Base-by-base conservation (phyloP, 768 basidiomycete genomes). In the Kwoniella sp. region DNA sequence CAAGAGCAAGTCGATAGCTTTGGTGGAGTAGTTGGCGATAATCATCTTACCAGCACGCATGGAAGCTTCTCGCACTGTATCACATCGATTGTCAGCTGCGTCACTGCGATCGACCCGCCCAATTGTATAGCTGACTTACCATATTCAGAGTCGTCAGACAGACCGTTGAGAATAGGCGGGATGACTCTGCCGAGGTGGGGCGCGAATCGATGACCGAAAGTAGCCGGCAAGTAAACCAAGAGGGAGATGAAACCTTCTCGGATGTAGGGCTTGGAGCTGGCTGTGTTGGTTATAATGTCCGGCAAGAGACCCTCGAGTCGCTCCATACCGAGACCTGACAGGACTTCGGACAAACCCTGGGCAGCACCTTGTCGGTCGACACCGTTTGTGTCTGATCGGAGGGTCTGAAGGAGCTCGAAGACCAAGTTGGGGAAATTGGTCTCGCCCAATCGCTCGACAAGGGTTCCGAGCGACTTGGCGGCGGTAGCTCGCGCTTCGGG, bases 21-120 rank as follows among this genome's bases (percentile, higher is more conserved):
- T 91, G 75, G 73, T 87, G 12, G 93, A 90, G 83, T 98, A 97
- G 79, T 94, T 96, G 64, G 88, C 89, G 69, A 99, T 91, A 70
- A 98, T 89, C 93, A 98, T 98, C 68, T 96, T 85, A 63, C 95
- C 94, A n/a, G 95, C 94, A 37, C 92, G 87, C 94, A 98, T 97
- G 4, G 95, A 93, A 12, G 95, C 94, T 68, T 98, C 94, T 26
- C 95, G 86, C 11, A 98, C 96, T 78, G 61, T 5, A 25, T 17
- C 26, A 2, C 70, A 48, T 60, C 30, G 38, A 22, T 23, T 1
- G 29, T 9, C 22, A 45, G 15, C 7, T 12, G 0, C 9, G 26
- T 26, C 25, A 29, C 8, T 17, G 1, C n/a, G 59, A 30, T 17
- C 2, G 20, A n/a, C 31, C 12, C 23, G 12, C 13, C 20, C 30